Conservation (phyloP, 139 green algal species). For the Chlorella sp. region DNA sequence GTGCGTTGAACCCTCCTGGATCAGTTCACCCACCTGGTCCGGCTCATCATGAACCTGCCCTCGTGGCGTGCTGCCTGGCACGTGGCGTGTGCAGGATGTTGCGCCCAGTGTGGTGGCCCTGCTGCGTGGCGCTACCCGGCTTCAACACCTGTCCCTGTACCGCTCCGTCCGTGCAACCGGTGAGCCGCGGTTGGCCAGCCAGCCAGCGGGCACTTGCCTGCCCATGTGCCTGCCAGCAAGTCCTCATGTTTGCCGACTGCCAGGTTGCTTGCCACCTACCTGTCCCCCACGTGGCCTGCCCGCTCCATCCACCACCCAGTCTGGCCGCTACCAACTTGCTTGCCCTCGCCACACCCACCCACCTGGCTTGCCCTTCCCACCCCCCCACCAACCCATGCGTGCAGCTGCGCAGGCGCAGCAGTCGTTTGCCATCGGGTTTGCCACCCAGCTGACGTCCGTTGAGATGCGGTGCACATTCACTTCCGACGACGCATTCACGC, state of each 20-base stretch:
- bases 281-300: not conserved
- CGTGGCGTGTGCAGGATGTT: not conserved
- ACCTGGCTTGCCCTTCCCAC: not conserved
- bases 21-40: not conserved
- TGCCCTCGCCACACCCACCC: not conserved
- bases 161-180: not conserved
- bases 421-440: conserved; percentile 6
- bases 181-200: not conserved
- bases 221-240: not conserved
- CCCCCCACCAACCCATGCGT: not conserved
- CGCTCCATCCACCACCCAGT: not conserved
- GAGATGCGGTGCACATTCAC: conserved; percentile 13
- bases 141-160: not conserved
- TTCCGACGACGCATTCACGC: not conserved
- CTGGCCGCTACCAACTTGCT: not conserved
- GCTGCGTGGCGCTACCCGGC: not conserved
- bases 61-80: not conserved
- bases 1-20: not conserved
- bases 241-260: not conserved
- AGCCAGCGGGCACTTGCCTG: not conserved
- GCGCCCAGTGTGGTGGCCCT: not conserved
- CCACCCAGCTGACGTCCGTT: conserved; percentile 4
- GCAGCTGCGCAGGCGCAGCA: conserved; percentile 2
- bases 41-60: not conserved
- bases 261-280: not conserved